Conservation (phyloP, 768 basidiomycete species). For the Pisolithus sp. region DNA sequence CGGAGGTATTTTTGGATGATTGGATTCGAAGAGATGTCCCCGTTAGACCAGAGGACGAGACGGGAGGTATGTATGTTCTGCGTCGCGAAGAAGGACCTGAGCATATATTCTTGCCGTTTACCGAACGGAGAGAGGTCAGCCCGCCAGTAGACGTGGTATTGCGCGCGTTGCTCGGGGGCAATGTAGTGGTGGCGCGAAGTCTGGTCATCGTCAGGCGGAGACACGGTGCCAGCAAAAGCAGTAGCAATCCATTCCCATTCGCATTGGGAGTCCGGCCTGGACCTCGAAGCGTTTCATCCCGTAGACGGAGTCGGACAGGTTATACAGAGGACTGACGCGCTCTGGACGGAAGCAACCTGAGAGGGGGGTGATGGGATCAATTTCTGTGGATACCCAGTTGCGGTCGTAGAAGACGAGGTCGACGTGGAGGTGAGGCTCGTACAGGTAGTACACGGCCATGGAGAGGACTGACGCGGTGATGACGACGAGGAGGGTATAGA, state of each 20-base stretch:
- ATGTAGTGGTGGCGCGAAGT: slow-evolving; percentile 8
- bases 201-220: slow-evolving; percentile 14
- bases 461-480: background rate
- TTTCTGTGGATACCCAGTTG: slow-evolving; percentile 66
- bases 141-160: slow-evolving; percentile 94
- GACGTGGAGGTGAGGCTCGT: slow-evolving; percentile 67
- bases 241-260: slow-evolving; percentile 85
- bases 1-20: slow-evolving; percentile 56
- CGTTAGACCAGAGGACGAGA: slow-evolving; percentile 93
- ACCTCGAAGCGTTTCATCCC: slow-evolving; percentile 64
- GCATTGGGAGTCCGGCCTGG: slow-evolving; percentile 74
- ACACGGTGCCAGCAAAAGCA: slow-evolving; percentile 83
- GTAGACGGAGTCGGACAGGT: slow-evolving; percentile 56
- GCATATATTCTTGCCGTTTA: slow-evolving; percentile 78
- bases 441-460: slow-evolving; percentile 41
- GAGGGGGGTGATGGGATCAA: slow-evolving; percentile 58
- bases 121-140: slow-evolving; percentile 76
- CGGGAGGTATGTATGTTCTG: slow-evolving; percentile 61
- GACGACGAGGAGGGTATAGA: background rate
- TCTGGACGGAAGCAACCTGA: slow-evolving; percentile 68
- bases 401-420: slow-evolving; percentile 77
- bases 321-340: slow-evolving; percentile 59
- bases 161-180: slow-evolving; percentile 42
- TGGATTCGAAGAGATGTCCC: slow-evolving; percentile 50
- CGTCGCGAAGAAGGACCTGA: slow-evolving; percentile 91